phyloP scores from a whole-genome alignment of 371 early-diverging fungal genomes.

The Zopfochytrium polystomum region DNA sequence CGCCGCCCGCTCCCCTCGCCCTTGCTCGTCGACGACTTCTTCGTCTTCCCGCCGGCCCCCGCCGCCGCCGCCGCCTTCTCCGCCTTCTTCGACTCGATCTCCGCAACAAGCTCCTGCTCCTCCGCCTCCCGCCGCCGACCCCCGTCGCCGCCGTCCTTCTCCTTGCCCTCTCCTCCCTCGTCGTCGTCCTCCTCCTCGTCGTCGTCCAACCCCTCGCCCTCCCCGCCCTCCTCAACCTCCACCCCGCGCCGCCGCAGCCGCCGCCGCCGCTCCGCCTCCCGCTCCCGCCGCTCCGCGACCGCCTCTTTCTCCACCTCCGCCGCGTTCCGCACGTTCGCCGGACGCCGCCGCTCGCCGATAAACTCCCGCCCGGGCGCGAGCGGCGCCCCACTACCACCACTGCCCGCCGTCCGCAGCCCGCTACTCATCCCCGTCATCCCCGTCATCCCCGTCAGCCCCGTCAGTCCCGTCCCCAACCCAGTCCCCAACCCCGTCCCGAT shows the following conservation, averaged over 20 bases:
- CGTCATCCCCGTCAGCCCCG: no score
- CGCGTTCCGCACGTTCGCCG: constrained; percentile 12
- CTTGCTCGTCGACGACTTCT: not conserved
- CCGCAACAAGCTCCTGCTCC: not conserved
- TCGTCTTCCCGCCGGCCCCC: not conserved
- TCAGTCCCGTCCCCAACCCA: no score
- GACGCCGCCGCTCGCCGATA: constrained; percentile 26
- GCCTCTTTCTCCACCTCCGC: constrained; percentile 17
- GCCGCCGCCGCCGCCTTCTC: not conserved
- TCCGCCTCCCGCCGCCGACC: not conserved
- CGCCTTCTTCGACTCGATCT: not conserved
- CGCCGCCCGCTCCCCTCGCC: not conserved
- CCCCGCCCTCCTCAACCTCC: constrained; percentile 14
- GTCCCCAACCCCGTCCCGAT: not conserved
- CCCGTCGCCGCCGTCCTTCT: not conserved
- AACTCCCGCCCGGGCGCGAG: constrained; percentile 18
- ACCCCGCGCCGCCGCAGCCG: constrained; percentile 26
- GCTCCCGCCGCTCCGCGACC: constrained; percentile 25
- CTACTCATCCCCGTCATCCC: no score
- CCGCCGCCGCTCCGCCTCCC: constrained; percentile 21
- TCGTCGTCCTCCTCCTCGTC: constrained; percentile 8
- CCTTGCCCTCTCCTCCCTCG: not conserved
- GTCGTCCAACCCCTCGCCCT: constrained; percentile 4
- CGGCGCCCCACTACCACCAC: not conserved
- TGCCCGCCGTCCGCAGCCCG: not conserved